Conservation (phyloP, 257 asterid genomes). For the Salvia miltiorrhiza region DNA sequence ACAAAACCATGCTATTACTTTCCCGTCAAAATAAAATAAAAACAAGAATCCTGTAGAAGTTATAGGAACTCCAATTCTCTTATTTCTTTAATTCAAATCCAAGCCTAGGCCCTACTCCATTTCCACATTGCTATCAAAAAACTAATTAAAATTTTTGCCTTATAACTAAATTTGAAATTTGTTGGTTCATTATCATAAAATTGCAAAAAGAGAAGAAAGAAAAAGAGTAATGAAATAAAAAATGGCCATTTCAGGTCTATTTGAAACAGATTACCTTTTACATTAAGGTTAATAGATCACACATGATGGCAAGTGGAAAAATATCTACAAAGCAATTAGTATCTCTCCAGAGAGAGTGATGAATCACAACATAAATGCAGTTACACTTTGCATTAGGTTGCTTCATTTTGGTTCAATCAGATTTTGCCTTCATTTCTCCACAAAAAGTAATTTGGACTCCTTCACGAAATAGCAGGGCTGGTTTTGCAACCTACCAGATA, state of each 20-base stretch:
- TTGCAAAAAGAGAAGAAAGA: neutral
- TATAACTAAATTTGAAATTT: neutral
- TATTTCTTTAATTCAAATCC: neutral
- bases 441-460: neutral
- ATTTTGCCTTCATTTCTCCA: neutral
- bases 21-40: neutral
- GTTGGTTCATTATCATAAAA: neutral
- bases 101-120: neutral
- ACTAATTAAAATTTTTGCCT: neutral
- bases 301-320: neutral
- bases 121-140: neutral
- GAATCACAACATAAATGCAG: neutral
- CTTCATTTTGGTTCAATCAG: neutral
- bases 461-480: neutral
- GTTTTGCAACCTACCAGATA: neutral
- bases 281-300: neutral
- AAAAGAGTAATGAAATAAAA: neutral
- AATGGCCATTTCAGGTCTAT: neutral
- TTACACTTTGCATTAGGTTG: conserved; percentile 9
- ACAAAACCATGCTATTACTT: neutral
- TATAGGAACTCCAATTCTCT: neutral
- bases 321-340: neutral
- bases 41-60: neutral
- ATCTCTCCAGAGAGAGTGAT: neutral
- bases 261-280: conserved; percentile 2